These are phyloP conservation scores for Cladorrhinum sp. DNA, from an alignment of 2,329 filamentous ascomycete species.

Conservation along the genomic window DNA sequence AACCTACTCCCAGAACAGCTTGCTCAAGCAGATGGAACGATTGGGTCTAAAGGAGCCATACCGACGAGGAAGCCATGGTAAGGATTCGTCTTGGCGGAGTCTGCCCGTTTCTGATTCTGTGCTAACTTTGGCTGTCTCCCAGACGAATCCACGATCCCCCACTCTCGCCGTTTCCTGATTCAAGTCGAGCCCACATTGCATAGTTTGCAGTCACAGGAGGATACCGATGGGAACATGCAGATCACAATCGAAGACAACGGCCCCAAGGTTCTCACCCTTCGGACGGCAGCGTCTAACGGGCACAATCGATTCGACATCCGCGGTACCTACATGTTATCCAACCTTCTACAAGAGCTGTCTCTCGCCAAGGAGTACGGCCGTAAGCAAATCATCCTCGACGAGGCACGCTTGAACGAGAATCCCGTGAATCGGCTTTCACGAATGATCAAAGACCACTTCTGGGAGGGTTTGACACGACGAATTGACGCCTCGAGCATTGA, in stretches of 20 bases:
- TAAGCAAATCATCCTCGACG: slow-evolving; percentile 86
- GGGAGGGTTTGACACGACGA: slow-evolving; percentile 82
- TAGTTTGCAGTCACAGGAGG: slow-evolving; percentile 77
- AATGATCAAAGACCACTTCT: slow-evolving; percentile 86
- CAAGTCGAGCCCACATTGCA: slow-evolving; percentile 81
- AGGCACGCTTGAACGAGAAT: slow-evolving; percentile 89
- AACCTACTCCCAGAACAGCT: slow-evolving; percentile 57
- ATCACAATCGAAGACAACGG: slow-evolving; percentile 97
- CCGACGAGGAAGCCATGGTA: slow-evolving; percentile 58
- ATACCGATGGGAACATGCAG: slow-evolving; percentile 91
- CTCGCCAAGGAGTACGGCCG: slow-evolving; percentile 88
- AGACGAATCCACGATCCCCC: slow-evolving; percentile 71
- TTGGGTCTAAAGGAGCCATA: slow-evolving; percentile 53
- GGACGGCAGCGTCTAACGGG: slow-evolving; percentile 81
- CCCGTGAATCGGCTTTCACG: slow-evolving; percentile 84
- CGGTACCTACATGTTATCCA: slow-evolving; percentile 96
- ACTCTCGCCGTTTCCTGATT: slow-evolving; percentile 75
- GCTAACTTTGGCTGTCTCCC: slow-evolving; percentile 9
- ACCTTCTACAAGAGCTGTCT: slow-evolving; percentile 90
- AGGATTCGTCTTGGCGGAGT: slow-evolving; percentile 18
- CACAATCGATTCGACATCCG: slow-evolving; percentile 86
- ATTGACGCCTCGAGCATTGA: slow-evolving; percentile 89
- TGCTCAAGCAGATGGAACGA: slow-evolving; percentile 52
- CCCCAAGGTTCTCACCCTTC: slow-evolving; percentile 83
- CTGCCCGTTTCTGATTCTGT: not conserved